Evolutionary conservation across 768 basidiomycete genomes (phyloP).

Genomic region (Mycena rosella): DNA sequence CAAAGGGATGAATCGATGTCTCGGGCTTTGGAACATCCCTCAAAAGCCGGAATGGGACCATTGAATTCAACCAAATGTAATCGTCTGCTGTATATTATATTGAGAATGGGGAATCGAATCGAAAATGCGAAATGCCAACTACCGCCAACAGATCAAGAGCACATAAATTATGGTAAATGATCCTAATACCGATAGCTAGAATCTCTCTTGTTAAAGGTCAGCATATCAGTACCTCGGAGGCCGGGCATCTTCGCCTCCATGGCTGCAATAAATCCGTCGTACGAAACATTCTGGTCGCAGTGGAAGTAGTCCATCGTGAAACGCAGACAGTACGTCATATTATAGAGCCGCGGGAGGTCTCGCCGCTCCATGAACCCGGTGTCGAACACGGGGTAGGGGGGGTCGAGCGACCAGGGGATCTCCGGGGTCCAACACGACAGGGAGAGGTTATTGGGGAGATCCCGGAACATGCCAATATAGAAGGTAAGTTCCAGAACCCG

Average conservation of each 20-base stretch:
- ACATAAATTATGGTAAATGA: not conserved
- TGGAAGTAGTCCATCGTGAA: constrained; percentile 18
- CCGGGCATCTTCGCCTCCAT: not conserved
- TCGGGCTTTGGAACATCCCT: not conserved
- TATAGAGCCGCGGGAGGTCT: constrained; percentile 7
- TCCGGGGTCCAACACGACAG: constrained; percentile 12
- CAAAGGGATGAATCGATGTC: not conserved
- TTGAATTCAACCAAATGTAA: not conserved
- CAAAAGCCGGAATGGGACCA: not conserved
- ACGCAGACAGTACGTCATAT: constrained; percentile 10
- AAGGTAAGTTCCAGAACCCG: constrained; percentile 6
- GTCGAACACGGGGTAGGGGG: constrained; percentile 1
- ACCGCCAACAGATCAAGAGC: not conserved
- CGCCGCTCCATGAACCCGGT: constrained; percentile 17
- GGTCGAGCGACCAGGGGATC: not conserved
- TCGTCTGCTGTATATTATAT: no score
- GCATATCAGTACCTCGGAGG: constrained; percentile 14
- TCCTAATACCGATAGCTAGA: constrained; percentile 1
- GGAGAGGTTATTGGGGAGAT: not conserved
- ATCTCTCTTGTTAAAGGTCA: not conserved
- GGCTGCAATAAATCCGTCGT: not conserved
- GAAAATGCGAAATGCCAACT: no score
- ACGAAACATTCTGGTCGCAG: not conserved
- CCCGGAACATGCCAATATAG: not conserved
- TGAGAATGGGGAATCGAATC: no score